These are phyloP conservation scores for Calocybe cyanea DNA, from an alignment of 768 basidiomycete species.

Conservation along the genomic window DNA sequence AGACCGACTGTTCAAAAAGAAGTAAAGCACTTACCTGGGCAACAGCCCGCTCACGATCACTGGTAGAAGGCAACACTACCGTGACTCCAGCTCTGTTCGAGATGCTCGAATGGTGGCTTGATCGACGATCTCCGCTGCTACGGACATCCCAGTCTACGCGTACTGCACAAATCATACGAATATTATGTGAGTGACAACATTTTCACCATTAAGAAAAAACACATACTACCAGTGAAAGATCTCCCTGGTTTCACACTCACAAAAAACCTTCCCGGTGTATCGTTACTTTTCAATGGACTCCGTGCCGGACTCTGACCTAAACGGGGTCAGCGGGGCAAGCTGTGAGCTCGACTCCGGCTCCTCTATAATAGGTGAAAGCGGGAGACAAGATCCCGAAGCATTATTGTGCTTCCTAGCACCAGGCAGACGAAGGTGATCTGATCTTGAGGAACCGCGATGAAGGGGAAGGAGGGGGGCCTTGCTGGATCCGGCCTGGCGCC, in stretches of 20 bases:
- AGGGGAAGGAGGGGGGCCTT: too few relatives aligned
- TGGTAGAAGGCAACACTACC: too few relatives aligned
- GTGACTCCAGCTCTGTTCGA: too few relatives aligned
- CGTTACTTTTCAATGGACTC: too few relatives aligned
- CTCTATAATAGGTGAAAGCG: conserved; percentile 48
- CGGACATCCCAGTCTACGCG: conserved; percentile 12
- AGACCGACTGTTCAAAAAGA: conserved; percentile 1
- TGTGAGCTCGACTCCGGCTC: conserved; percentile 7
- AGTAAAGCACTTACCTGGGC: too few relatives aligned
- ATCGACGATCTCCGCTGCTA: background rate
- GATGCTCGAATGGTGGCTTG: conserved; percentile 7
- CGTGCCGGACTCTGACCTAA: conserved; percentile 5
- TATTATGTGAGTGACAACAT: background rate
- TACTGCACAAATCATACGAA: too few relatives aligned
- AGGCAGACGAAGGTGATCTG: too few relatives aligned
- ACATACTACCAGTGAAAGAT: conserved; percentile 10
- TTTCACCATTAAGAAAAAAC: background rate
- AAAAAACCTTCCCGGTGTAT: conserved; percentile 14
- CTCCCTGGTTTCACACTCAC: conserved; percentile 4
- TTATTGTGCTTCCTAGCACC: too few relatives aligned
- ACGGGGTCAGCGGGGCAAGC: conserved; percentile 6
- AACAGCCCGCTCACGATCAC: too few relatives aligned
- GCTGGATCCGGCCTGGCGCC: too few relatives aligned
- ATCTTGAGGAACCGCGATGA: too few relatives aligned
- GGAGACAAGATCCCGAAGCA: conserved; percentile 38